Percentiles rank a stretch among this genome's conserved stretches.
Evolutionary conservation across 257 asterid genomes (phyloP).

Genomic region (Solanum chmielewskii): DNA sequence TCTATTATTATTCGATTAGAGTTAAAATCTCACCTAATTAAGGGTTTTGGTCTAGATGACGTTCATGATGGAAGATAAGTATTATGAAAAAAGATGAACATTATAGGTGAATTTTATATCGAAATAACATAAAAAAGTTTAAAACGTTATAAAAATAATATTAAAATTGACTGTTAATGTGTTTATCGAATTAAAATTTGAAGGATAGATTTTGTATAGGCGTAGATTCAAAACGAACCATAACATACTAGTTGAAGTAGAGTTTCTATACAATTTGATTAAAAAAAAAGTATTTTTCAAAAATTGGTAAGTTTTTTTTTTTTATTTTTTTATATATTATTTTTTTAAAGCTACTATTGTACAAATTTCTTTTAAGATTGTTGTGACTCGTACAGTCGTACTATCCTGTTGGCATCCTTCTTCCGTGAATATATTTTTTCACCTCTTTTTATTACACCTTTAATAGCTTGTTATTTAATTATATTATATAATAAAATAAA

Average conservation of each 20-base stretch:
- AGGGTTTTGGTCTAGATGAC: background rate
- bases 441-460: background rate
- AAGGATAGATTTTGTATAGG: too few relatives aligned
- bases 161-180: too few relatives aligned
- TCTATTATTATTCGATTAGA: background rate
- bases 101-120: too few relatives aligned
- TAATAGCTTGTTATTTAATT: background rate
- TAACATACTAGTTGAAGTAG: too few relatives aligned
- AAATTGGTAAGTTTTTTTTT: background rate
- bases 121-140: accelerated
- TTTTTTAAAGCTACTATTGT: too few relatives aligned
- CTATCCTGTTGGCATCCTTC: background rate
- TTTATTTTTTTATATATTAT: background rate
- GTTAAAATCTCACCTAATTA: background rate
- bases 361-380: background rate
- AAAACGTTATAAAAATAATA: too few relatives aligned
- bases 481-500: too few relatives aligned
- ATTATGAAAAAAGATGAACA: background rate
- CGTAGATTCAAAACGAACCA: background rate
- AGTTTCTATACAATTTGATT: too few relatives aligned
- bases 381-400: background rate
- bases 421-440: background rate
- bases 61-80: background rate
- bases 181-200: background rate
- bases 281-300: too few relatives aligned